Evolutionary conservation across 1,139 yeast genomes (phyloP), one percentile per base, ranked within the genome.

Genomic region (Hansenula sp.): DNA sequence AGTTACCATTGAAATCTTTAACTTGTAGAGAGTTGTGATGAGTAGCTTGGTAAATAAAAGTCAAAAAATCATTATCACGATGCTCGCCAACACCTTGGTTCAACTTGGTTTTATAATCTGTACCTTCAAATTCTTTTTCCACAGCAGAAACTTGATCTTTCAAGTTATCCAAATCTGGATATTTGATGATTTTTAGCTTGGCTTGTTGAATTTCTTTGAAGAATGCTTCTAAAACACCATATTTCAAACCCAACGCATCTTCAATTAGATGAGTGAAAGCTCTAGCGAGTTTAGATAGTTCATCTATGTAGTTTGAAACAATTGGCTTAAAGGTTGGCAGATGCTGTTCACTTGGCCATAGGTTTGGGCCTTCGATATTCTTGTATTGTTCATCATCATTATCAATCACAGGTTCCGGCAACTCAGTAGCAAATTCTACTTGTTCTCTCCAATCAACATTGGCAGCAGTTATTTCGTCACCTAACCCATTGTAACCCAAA

Each of bases 1-100:
- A 83, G 31, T 77, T 62, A 9, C 88, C 88, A 41, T 74, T 72
- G 53, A 75, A 76, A 52, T 78, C 79, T 51, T 81, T 77, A 4
- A 82, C 87, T 54, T 83, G 84, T 19, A 83, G 66, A 1, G 85
- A 80, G 10, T 59, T 63, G 45, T 74, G 76, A 38, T 69, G 65
- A 0, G 79, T 70, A 2, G 76, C 87, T 56, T 81, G 88, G 52
- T 70, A 76, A 15, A 81, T 80, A 54, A 72, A 77, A 0, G 87
- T 81, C 38, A 81, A 56, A 52, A 81, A 68, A 47, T 81, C 86
- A n/a, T 82, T 76, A 54, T 82, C 89, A 51, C 86, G 73, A 57
- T 83, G 89, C 3, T 86, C 84, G 1, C 90, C 89, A 31, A 77
- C 81, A 2, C 89, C 87, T 58, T 81, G 88, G 24, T 66, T 65